A percentile compares a stretch with the other conserved stretches of the same genome.
These are phyloP conservation scores for Candida suzukii DNA, from an alignment of 805 yeast genomes.

Conservation along the genomic window DNA sequence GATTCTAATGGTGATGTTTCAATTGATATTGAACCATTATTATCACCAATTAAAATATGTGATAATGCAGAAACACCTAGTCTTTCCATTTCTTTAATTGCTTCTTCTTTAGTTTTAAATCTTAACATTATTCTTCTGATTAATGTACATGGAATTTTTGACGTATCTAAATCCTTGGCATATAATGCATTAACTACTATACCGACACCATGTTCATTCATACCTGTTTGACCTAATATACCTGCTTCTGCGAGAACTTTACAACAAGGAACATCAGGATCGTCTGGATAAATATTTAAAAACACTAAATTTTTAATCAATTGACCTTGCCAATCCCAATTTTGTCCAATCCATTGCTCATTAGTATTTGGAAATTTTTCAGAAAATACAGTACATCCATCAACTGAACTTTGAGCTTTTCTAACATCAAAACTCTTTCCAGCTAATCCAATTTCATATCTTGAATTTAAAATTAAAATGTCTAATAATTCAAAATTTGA, in stretches of 20 bases:
- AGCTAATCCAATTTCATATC: conserved; percentile 7
- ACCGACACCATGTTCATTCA: conserved; percentile 6
- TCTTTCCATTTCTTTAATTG: conserved; percentile 3
- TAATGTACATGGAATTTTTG: conserved; percentile 5
- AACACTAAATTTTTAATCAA: conserved; percentile 2
- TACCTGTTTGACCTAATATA: conserved; percentile 5
- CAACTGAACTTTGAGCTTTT: not conserved
- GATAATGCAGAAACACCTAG: conserved; percentile 5
- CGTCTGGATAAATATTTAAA: conserved; percentile 6
- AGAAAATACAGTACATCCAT: conserved; percentile 7
- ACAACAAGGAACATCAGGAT: conserved; percentile 2
- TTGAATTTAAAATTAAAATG: conserved; percentile 4
- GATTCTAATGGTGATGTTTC: conserved; percentile 5
- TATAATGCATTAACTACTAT: conserved; percentile 6
- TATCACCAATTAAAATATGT: conserved; percentile 6
- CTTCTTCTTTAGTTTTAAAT: conserved; percentile 4
- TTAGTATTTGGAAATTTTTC: conserved; percentile 2
- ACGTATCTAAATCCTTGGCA: conserved; percentile 5
- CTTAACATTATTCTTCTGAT: conserved; percentile 5
- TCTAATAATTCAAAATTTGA: conserved; percentile 5
- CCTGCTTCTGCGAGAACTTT: conserved; percentile 9
- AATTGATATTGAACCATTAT: conserved; percentile 3
- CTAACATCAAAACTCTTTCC: not conserved
- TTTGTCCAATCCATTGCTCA: conserved; percentile 7
- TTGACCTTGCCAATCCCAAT: conserved; percentile 7